phyloP scores from a whole-genome alignment of 331 rosid species.

The Ulmus americana region DNA sequence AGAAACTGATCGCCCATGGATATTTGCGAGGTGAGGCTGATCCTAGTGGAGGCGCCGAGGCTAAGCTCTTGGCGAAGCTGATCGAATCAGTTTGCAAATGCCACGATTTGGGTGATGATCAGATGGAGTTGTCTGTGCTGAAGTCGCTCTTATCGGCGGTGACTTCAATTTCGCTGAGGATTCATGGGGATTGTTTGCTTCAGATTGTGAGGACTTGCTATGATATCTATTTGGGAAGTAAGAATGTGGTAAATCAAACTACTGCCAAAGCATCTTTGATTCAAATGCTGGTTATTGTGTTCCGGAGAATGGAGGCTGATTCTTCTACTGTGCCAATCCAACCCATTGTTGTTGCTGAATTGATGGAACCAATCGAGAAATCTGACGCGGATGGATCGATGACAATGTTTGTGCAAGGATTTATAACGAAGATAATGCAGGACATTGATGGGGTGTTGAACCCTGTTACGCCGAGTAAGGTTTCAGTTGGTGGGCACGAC shows the following conservation, averaged over 20 bases:
- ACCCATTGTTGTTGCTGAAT: constrained; percentile 91
- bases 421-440: constrained; percentile 88
- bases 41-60: constrained; percentile 53
- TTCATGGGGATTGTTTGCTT: constrained; percentile 94
- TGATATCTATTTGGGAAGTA: constrained; percentile 77
- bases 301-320: constrained; percentile 97
- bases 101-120: constrained; percentile 78
- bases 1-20: constrained; percentile 89
- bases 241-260: constrained; percentile 80
- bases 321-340: constrained; percentile 90
- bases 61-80: constrained; percentile 57
- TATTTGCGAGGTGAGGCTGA: constrained; percentile 95
- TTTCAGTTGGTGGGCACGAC: constrained; percentile 64
- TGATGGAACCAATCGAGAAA: constrained; percentile 81
- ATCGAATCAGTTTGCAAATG: constrained; percentile 91
- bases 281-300: constrained; percentile 96
- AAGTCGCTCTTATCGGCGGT: constrained; percentile 89
- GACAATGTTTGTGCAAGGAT: constrained; percentile 93
- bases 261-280: constrained; percentile 94
- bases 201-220: constrained; percentile 88
- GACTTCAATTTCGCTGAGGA: constrained; percentile 78
- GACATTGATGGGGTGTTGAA: constrained; percentile 94
- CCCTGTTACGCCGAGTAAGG: constrained; percentile 56
- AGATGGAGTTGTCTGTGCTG: constrained; percentile 66
- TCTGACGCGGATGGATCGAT: constrained; percentile 61